Evolutionary conservation across 2,329 filamentous ascomycete species (phyloP).

Genomic region (Tolypocladium amazonense): DNA sequence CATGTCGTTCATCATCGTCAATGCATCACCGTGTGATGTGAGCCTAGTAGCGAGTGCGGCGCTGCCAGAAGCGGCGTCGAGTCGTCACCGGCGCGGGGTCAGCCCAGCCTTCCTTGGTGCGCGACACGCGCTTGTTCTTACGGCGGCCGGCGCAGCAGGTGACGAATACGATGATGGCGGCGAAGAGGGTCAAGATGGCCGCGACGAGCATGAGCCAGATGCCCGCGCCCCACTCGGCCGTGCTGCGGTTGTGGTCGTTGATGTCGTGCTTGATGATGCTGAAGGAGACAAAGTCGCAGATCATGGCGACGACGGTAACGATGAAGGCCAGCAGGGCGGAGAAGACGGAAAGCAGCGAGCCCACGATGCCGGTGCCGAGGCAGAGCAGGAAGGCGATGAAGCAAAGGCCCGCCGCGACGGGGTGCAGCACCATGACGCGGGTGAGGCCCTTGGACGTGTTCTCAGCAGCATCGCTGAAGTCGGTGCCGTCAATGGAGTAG

Average conservation of each 20-base stretch:
- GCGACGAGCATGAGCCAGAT: constrained; percentile 50
- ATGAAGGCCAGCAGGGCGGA: constrained; percentile 40
- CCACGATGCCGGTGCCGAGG: constrained; percentile 39
- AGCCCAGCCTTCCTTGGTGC: constrained; percentile 16
- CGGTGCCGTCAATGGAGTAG: constrained; percentile 20
- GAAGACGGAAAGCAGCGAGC: constrained; percentile 39
- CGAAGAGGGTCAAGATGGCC: constrained; percentile 43
- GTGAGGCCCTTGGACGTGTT: constrained; percentile 40
- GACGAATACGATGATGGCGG: constrained; percentile 46
- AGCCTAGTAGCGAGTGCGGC: neutral
- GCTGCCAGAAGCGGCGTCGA: constrained; percentile 10
- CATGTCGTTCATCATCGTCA: neutral
- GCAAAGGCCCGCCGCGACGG: constrained; percentile 43
- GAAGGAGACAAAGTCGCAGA: constrained; percentile 49
- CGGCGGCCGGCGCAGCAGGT: constrained; percentile 47
- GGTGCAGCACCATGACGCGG: constrained; percentile 51
- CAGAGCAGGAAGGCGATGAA: constrained; percentile 50
- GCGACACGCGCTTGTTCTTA: constrained; percentile 15
- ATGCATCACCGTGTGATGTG: neutral
- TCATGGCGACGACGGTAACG: constrained; percentile 35
- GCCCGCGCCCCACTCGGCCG: constrained; percentile 40
- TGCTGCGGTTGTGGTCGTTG: constrained; percentile 34
- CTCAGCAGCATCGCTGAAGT: constrained; percentile 30
- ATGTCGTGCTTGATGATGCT: constrained; percentile 41
- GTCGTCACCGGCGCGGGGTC: constrained; percentile 3